Evolutionary conservation across 2,329 filamentous ascomycete species (phyloP), one percentile per base, ranked within the genome.

Genomic region (Penicillium sp.): DNA sequence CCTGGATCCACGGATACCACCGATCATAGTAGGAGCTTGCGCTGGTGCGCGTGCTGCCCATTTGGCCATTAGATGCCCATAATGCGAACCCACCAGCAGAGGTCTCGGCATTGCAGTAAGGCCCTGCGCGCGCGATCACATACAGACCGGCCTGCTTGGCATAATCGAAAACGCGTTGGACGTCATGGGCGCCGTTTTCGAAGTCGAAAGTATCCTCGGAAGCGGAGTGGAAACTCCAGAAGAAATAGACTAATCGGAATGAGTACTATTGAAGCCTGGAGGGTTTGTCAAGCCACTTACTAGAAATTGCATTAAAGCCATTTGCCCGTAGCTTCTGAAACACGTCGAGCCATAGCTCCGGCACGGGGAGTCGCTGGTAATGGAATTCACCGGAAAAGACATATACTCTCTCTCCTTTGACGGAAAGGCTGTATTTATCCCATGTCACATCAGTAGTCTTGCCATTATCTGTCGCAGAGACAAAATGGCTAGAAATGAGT

Each of bases 281-380:
- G 1, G 31, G 11, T n/a, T 13, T 35, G 13, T 46, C 10, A 11
- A 47, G 14, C 14, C 1, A 60, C 61, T 51, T 67, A 76, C 74
- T 71, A 72, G 69, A 70, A 24, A 82, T 72, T 16, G 80, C 71
- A 66, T 82, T 83, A 66, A 82, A 81, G 0, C 81, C 81, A 61
- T 78, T 80, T 9, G 81, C 78, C 58, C 77, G 76, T 57, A 82
- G 74, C 56, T 82, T 83, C 50, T 83, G 79, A 55, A 83, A 81
- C 34, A 83, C 77, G 59, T 83, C 80, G 37, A 79, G 62, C 79
- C 81, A 83, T 26, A 83, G 61, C 50, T 82, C 81, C 0, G 81
- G 81, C 0, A 82, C 79, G 0, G 81, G 81, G 34, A 83, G 73
- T 3, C 81, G 74, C 59, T 78, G 74, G 54, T 82, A 83, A 59